A percentile compares a stretch with the other conserved stretches of the same genome.
These are phyloP conservation scores for Immersiporthe knoxdaviesiana DNA, from an alignment of 2,329 filamentous ascomycete genomes.

Conservation along the genomic window DNA sequence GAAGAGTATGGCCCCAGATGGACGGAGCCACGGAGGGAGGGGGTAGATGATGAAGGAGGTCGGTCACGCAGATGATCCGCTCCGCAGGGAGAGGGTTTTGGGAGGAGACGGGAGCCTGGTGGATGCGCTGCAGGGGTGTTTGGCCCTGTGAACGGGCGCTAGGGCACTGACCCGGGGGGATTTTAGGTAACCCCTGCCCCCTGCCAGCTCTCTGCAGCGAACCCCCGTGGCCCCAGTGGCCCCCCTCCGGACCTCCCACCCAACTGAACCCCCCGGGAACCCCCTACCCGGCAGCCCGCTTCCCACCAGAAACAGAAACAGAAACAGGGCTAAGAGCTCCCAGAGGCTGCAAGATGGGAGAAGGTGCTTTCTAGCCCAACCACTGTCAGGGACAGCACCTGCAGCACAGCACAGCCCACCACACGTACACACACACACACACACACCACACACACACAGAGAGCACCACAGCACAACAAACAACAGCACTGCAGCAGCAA, in stretches of 20 bases:
- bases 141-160: not conserved
- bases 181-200: not conserved
- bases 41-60: conserved; percentile 1
- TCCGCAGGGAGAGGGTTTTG: not conserved
- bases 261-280: not conserved
- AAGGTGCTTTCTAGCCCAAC: not conserved
- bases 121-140: conserved; percentile 9
- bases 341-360: conserved; percentile 6
- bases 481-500: conserved; percentile 1
- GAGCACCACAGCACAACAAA: not conserved
- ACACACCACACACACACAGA: too few species aligned
- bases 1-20: not conserved
- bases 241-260: not conserved
- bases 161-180: conserved; percentile 7
- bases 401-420: not conserved
- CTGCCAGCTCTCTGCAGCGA: conserved; percentile 4
- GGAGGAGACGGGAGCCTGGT: not conserved
- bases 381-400: conserved; percentile 3
- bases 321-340: conserved; percentile 11
- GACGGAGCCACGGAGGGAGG: too few species aligned
- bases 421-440: not conserved
- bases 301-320: conserved; percentile 9
- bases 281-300: not conserved
- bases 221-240: too few species aligned
- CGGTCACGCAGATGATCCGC: conserved; percentile 15